These are phyloP conservation scores for Rhizoclosmatium globosum DNA, from an alignment of 192 early-diverging fungal species.

Conservation along the genomic window DNA sequence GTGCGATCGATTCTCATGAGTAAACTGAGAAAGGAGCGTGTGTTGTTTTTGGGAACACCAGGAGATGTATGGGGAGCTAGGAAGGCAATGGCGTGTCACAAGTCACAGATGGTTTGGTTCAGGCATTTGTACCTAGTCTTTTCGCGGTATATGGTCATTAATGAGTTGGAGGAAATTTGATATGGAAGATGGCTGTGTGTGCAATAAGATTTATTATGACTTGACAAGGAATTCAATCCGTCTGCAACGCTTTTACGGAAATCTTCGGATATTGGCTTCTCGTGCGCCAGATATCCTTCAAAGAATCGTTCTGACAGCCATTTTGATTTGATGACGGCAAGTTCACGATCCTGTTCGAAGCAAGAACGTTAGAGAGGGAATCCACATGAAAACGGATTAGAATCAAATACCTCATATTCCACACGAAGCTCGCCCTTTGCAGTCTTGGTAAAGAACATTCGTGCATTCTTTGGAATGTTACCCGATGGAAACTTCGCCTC, in stretches of 20 bases:
- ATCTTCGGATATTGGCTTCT: constrained; percentile 44
- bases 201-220: too few species aligned
- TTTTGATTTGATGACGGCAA: constrained; percentile 18
- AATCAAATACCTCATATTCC: constrained; percentile 36
- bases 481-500: constrained; percentile 43
- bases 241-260: too few species aligned
- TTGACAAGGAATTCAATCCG: too few species aligned
- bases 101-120: too few species aligned
- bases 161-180: constrained; percentile 6
- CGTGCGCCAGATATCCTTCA: constrained; percentile 47
- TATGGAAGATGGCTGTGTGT: too few species aligned
- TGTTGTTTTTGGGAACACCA: too few species aligned
- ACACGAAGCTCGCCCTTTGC: constrained; percentile 35
- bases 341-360: constrained; percentile 33
- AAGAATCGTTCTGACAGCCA: constrained; percentile 47
- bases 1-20: too few species aligned
- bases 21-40: too few species aligned
- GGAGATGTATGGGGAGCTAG: too few species aligned
- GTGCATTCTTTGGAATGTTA: constrained; percentile 22
- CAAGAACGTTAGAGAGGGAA: neutral
- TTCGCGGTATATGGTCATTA: too few species aligned
- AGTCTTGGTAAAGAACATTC: constrained; percentile 43
- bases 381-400: neutral
- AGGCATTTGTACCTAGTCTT: too few species aligned
- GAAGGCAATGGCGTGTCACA: too few species aligned